A percentile compares a stretch with the other conserved stretches of the same genome.
Conservation (phyloP, 202 grass and related monocot species). For the Digitaria exilis region DNA sequence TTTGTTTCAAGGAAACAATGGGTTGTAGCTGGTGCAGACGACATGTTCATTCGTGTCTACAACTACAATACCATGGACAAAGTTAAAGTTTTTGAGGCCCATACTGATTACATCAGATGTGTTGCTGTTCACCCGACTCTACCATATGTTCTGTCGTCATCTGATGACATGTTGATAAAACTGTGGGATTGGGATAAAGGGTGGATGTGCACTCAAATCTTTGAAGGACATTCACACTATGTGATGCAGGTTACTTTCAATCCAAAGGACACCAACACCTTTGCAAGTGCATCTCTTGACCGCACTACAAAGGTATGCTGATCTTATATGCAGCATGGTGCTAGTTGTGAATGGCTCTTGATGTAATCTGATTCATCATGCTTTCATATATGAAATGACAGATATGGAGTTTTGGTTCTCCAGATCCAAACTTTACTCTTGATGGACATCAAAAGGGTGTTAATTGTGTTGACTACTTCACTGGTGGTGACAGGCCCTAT, state of each 20-base stretch:
- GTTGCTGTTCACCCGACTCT: conserved; percentile 88
- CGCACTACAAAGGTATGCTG: conserved; percentile 73
- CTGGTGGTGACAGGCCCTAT: conserved; percentile 86
- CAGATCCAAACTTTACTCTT: conserved; percentile 86
- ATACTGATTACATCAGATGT: conserved; percentile 92
- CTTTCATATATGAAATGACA: conserved; percentile 39
- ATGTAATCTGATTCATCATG: conserved; percentile 1
- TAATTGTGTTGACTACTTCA: conserved; percentile 93
- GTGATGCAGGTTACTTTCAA: conserved; percentile 95
- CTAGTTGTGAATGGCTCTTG: conserved; percentile 22
- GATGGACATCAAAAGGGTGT: conserved; percentile 89
- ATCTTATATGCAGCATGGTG: not conserved
- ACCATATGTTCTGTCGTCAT: conserved; percentile 83
- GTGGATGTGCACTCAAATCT: conserved; percentile 90
- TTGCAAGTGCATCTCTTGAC: conserved; percentile 87
- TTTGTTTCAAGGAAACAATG: conserved; percentile 95
- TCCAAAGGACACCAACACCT: conserved; percentile 86
- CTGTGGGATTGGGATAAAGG: conserved; percentile 93
- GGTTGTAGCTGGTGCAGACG: conserved; percentile 98
- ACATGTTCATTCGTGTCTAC: conserved; percentile 91
- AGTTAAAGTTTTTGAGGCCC: conserved; percentile 92
- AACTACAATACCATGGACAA: conserved; percentile 99
- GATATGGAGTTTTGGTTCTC: conserved; percentile 93
- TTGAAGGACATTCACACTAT: conserved; percentile 91
- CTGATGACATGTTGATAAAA: conserved; percentile 95